A percentile compares a stretch with the other conserved stretches of the same genome.
phyloP scores from a whole-genome alignment of 2,329 filamentous ascomycete species.

The Ceratocystis lukuohia region DNA sequence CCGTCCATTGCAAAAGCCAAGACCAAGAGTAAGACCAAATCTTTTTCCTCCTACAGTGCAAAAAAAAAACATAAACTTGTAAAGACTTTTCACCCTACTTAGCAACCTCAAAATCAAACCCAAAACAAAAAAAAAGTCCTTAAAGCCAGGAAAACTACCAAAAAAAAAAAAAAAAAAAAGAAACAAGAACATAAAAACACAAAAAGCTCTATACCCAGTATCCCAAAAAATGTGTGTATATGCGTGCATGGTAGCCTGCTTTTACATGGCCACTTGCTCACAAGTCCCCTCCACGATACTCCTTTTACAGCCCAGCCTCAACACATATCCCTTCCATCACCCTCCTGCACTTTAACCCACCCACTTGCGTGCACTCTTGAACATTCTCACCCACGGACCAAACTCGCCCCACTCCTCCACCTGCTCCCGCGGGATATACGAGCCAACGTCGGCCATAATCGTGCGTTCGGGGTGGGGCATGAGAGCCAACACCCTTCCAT shows the following conservation, averaged over 20 bases:
- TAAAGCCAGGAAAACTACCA: no score
- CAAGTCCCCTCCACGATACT: background rate
- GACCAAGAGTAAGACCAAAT: no score
- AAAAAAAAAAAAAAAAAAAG: background rate
- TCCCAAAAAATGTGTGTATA: background rate
- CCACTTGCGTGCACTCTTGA: conserved; percentile 79
- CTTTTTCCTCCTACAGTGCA: no score
- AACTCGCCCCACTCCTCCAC: conserved; percentile 61
- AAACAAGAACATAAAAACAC: background rate
- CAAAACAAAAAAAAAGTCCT: background rate
- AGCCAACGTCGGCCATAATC: conserved; percentile 63
- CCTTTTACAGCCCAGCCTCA: background rate
- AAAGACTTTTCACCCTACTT: no score
- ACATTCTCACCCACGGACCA: conserved; percentile 75
- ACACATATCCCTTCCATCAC: background rate
- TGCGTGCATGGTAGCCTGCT: background rate
- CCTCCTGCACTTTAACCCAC: conserved; percentile 41
- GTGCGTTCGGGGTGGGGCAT: conserved; percentile 95
- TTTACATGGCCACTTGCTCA: no score
- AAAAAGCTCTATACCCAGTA: conserved; percentile 7
- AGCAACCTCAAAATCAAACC: background rate
- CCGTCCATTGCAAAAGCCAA: no score
- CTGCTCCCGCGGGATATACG: conserved; percentile 51
- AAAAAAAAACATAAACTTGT: background rate
- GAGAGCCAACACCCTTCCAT: conserved; percentile 72